These are phyloP conservation scores for Dioscorea alata DNA, from an alignment of 106 monocot genomes.

Conservation along the genomic window DNA sequence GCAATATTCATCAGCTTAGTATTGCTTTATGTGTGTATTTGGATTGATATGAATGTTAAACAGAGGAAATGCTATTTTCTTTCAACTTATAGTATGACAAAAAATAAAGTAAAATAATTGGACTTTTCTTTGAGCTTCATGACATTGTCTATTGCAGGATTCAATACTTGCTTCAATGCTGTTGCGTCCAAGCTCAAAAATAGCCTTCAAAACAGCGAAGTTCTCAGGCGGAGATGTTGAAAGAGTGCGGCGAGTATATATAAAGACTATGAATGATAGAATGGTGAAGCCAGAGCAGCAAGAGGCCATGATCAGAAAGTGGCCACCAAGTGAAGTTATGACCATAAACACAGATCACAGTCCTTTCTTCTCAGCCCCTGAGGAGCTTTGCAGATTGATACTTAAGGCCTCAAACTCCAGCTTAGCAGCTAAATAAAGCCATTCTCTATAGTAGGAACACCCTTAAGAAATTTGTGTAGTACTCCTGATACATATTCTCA, in stretches of 20 bases:
- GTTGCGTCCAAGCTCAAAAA: slow-evolving; percentile 9
- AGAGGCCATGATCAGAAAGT: slow-evolving; percentile 36
- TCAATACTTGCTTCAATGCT: slow-evolving; percentile 34
- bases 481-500: no score
- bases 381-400: slow-evolving; percentile 13
- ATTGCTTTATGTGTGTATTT: no score
- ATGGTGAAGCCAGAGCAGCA: slow-evolving; percentile 31
- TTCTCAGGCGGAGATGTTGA: slow-evolving; percentile 1
- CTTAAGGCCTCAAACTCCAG: not conserved
- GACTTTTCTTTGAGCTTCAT: no score
- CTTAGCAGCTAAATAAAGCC: not conserved
- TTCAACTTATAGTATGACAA: no score
- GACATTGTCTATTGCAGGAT: slow-evolving; percentile 8
- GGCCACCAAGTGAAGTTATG: slow-evolving; percentile 45
- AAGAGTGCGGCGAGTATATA: slow-evolving; percentile 18
- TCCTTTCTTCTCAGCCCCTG: slow-evolving; percentile 42
- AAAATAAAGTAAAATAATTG: no score
- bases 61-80: no score
- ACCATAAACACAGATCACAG: slow-evolving; percentile 42
- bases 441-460: no score
- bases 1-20: no score
- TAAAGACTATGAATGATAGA: slow-evolving; percentile 28
- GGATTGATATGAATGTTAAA: no score
- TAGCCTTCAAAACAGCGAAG: not conserved
- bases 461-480: no score